phyloP scores from a whole-genome alignment of 768 basidiomycete species.

The Tricholoma sp. region DNA sequence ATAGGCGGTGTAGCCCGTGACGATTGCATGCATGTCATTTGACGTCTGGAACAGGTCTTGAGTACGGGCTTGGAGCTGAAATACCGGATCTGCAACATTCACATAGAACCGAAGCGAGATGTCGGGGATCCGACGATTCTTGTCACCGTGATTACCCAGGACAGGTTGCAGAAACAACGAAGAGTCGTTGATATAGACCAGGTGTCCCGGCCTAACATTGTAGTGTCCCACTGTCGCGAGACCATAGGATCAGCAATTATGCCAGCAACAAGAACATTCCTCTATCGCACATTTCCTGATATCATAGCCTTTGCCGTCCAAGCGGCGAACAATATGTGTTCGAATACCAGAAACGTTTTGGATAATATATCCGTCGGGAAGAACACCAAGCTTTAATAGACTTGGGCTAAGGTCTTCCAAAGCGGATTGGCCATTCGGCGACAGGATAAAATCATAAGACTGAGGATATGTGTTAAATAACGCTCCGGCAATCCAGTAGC shows the following conservation, averaged over 20 bases:
- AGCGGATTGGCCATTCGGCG: slow-evolving; percentile 47
- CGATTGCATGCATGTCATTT: slow-evolving; percentile 38
- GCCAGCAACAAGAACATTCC: not conserved
- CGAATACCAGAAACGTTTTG: slow-evolving; percentile 77
- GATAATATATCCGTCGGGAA: slow-evolving; percentile 67
- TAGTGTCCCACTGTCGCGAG: slow-evolving; percentile 67
- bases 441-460: slow-evolving; percentile 82
- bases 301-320: slow-evolving; percentile 85
- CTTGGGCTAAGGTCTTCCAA: slow-evolving; percentile 70
- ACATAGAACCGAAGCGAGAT: slow-evolving; percentile 58
- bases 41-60: slow-evolving; percentile 21
- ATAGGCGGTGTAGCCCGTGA: slow-evolving; percentile 57
- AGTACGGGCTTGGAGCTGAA: slow-evolving; percentile 34
- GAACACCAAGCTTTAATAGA: slow-evolving; percentile 54
- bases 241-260: slow-evolving; percentile 6
- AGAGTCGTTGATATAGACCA: slow-evolving; percentile 76
- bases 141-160: slow-evolving; percentile 18
- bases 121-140: slow-evolving; percentile 31
- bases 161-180: slow-evolving; percentile 33
- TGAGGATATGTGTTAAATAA: slow-evolving; percentile 23
- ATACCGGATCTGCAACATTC: slow-evolving; percentile 42
- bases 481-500: not conserved
- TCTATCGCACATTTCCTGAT: slow-evolving; percentile 65
- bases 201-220: slow-evolving; percentile 71
- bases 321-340: slow-evolving; percentile 67